These are phyloP conservation scores for Keithomyces neogunnii DNA, from an alignment of 2,329 filamentous ascomycete species.

Conservation along the genomic window DNA sequence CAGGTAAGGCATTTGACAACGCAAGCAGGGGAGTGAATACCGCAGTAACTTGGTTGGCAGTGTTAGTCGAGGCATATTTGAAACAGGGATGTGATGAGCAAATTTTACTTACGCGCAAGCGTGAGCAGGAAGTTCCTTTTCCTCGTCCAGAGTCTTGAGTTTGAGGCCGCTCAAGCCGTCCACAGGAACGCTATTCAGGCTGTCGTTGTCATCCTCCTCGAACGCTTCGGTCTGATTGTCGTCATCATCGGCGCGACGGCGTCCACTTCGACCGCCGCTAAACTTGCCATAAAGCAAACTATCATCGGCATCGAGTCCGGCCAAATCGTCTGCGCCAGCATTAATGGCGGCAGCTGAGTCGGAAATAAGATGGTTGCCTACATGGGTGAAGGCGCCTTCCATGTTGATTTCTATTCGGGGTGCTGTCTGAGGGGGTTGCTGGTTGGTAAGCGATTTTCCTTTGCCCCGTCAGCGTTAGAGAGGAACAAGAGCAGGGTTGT, in stretches of 20 bases:
- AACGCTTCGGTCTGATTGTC: constrained; percentile 80
- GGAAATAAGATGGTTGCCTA: constrained; percentile 78
- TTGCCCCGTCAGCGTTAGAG: constrained; percentile 3
- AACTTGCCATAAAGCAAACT: constrained; percentile 67
- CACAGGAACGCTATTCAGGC: constrained; percentile 70
- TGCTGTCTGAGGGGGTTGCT: constrained; percentile 7
- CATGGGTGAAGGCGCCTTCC: constrained; percentile 83
- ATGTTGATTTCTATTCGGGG: constrained; percentile 36
- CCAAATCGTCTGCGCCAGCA: constrained; percentile 68
- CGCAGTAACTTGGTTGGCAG: constrained; percentile 63
- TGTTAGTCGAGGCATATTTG: not conserved
- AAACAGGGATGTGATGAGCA: constrained; percentile 1
- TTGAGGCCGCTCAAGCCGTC: constrained; percentile 63
- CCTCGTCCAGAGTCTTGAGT: constrained; percentile 57
- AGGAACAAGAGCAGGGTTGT: not conserved
- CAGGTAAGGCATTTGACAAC: constrained; percentile 95
- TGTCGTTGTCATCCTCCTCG: constrained; percentile 73
- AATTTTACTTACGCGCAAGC: constrained; percentile 72
- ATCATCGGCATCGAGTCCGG: constrained; percentile 68
- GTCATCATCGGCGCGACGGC: constrained; percentile 75
- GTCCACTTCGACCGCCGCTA: constrained; percentile 44
- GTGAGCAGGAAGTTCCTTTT: constrained; percentile 85
- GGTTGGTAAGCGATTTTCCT: not conserved
- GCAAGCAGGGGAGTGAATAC: constrained; percentile 89
- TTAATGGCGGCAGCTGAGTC: constrained; percentile 83